A percentile compares a stretch with the other conserved stretches of the same genome.
Evolutionary conservation across 805 yeast genomes (phyloP).

Genomic region (Torulaspora microellipsoides): DNA sequence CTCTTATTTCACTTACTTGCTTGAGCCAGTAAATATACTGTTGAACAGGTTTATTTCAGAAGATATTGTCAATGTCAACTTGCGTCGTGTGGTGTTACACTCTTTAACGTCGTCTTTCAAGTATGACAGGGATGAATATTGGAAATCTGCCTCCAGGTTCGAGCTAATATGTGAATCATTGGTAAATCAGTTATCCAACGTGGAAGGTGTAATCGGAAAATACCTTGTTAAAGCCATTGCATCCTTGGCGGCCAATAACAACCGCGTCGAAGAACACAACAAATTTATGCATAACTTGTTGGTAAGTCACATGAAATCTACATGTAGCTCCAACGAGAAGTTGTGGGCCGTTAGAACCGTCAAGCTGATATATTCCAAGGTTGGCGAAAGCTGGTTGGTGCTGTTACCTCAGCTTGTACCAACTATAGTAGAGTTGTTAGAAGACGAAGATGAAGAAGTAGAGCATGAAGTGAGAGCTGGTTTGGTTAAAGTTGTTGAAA

Average conservation of each 20-base stretch:
- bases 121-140: constrained; percentile 88
- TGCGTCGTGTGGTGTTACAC: constrained; percentile 69
- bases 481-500: constrained; percentile 84
- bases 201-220: constrained; percentile 74
- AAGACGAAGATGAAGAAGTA: constrained; percentile 91
- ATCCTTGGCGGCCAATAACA: constrained; percentile 64
- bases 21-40: constrained; percentile 64
- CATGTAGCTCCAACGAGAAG: constrained; percentile 53
- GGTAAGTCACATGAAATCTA: constrained; percentile 62
- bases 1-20: constrained; percentile 75
- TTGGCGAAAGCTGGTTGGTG: constrained; percentile 92
- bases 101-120: constrained; percentile 78
- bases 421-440: constrained; percentile 87
- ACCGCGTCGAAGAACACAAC: constrained; percentile 68
- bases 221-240: constrained; percentile 76
- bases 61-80: constrained; percentile 44
- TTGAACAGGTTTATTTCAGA: constrained; percentile 47
- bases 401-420: constrained; percentile 94
- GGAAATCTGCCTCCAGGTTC: constrained; percentile 86
- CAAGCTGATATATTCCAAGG: constrained; percentile 78
- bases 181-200: constrained; percentile 57
- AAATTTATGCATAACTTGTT: constrained; percentile 64
- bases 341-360: constrained; percentile 77
- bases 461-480: constrained; percentile 89
- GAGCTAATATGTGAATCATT: constrained; percentile 62